Conservation (phyloP, 768 basidiomycete genomes). For the Fomitopsis serialis region DNA sequence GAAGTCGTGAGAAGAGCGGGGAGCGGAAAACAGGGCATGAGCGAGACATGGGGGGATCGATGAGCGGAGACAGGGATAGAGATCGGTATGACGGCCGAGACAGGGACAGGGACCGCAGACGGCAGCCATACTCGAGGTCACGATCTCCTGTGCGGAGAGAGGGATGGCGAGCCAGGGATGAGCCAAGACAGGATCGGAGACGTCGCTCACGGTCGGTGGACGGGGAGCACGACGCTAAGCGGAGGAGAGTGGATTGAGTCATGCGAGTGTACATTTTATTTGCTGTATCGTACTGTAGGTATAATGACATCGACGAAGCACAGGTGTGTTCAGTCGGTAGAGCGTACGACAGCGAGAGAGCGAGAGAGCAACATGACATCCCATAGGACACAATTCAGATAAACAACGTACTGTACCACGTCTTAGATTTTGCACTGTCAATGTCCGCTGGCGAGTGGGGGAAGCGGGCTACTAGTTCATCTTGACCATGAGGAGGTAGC, state of each 20-base stretch:
- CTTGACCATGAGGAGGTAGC: conserved; percentile 54
- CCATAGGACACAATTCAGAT: too few relatives aligned
- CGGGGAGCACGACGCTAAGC: conserved; percentile 25
- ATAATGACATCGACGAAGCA: not conserved
- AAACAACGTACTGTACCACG: too few relatives aligned
- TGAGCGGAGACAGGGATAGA: conserved; percentile 7
- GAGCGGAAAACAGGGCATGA: conserved; percentile 9
- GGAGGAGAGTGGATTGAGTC: conserved; percentile 25
- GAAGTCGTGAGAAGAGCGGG: conserved; percentile 6
- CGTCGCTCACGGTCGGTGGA: conserved; percentile 25
- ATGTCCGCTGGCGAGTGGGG: too few relatives aligned
- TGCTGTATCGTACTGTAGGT: not conserved
- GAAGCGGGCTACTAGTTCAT: conserved; percentile 6
- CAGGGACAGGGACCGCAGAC: conserved; percentile 2
- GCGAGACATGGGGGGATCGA: conserved; percentile 6
- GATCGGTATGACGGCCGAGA: conserved; percentile 10
- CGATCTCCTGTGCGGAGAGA: conserved; percentile 14
- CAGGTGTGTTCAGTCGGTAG: not conserved
- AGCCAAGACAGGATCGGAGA: conserved; percentile 9
- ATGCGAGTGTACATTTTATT: not conserved
- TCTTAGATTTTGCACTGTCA: too few relatives aligned
- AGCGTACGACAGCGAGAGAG: not conserved
- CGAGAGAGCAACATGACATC: not conserved
- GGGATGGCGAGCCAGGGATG: conserved; percentile 15
- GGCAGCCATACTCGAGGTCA: conserved; percentile 2